A percentile compares a stretch with the other conserved stretches of the same genome.
These are phyloP conservation scores for Boletus rex-veris DNA, from an alignment of 768 basidiomycete genomes.

Conservation along the genomic window DNA sequence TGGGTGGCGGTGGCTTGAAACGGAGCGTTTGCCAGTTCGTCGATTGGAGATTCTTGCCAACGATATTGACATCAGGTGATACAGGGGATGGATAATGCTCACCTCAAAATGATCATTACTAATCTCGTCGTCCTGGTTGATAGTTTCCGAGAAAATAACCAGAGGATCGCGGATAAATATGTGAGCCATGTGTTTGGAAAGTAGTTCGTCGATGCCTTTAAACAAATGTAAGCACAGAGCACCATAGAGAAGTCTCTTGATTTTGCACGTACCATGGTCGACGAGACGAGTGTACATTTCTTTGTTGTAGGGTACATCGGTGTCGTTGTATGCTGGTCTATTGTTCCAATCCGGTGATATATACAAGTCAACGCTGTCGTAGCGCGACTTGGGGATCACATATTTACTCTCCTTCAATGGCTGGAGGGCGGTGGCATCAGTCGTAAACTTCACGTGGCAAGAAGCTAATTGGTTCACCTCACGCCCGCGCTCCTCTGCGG, in stretches of 20 bases:
- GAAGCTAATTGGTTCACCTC: conserved; percentile 46
- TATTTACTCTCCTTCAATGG: conserved; percentile 72
- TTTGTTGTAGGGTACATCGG: conserved; percentile 72
- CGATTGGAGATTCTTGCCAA: conserved; percentile 87
- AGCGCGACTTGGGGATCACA: conserved; percentile 92
- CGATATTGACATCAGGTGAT: not conserved
- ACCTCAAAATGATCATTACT: conserved; percentile 98
- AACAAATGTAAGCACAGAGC: not conserved
- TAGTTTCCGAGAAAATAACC: conserved; percentile 90
- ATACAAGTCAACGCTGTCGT: conserved; percentile 94
- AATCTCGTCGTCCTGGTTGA: conserved; percentile 82
- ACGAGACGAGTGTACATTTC: conserved; percentile 68
- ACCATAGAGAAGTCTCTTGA: not conserved
- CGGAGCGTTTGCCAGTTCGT: conserved; percentile 99
- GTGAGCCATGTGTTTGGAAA: conserved; percentile 92
- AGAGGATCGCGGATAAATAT: conserved; percentile 97
- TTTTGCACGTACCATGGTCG: conserved; percentile 56
- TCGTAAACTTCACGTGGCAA: conserved; percentile 1
- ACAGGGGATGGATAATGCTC: not conserved
- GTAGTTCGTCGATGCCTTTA: conserved; percentile 77
- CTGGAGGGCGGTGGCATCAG: conserved; percentile 38
- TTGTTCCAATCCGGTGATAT: conserved; percentile 85
- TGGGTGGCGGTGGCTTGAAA: conserved; percentile 96
- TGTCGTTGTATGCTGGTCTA: conserved; percentile 93
- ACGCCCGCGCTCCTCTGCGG: conserved; percentile 87